A percentile compares a stretch with the other conserved stretches of the same genome.
Evolutionary conservation across 2,329 filamentous ascomycete genomes (phyloP).

Genomic region (Nothophoma quercina): DNA sequence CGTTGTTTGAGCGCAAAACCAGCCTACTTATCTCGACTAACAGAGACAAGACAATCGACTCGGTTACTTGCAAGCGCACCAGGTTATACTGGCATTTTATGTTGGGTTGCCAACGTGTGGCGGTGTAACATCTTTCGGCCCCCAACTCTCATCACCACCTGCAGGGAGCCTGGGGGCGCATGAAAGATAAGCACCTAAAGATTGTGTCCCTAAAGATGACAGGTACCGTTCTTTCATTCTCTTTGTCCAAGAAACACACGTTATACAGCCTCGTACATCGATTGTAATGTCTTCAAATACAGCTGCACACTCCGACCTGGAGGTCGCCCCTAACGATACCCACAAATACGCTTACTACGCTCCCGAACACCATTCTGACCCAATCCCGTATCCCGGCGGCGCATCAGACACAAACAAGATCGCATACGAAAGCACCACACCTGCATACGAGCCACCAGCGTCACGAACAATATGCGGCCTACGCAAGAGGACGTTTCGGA

Average conservation of each 20-base stretch:
- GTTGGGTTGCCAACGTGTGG: no score
- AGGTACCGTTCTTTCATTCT: no score
- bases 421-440: conserved; percentile 2
- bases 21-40: no score
- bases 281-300: background rate
- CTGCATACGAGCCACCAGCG: background rate
- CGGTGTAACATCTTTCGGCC: background rate
- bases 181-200: background rate
- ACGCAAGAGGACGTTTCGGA: conserved; percentile 19
- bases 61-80: no score
- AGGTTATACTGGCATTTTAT: no score
- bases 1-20: no score
- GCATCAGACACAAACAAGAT: conserved; percentile 6
- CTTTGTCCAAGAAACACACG: background rate
- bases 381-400: background rate
- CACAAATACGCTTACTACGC: background rate
- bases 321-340: conserved; percentile 2
- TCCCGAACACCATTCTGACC: no score
- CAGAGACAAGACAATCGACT: no score
- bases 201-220: background rate
- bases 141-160: background rate
- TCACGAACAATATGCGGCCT: conserved; percentile 16
- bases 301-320: conserved; percentile 6
- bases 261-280: no score
- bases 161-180: background rate